phyloP scores from a whole-genome alignment of 306 rosid genomes.

The Castanea crenata region DNA sequence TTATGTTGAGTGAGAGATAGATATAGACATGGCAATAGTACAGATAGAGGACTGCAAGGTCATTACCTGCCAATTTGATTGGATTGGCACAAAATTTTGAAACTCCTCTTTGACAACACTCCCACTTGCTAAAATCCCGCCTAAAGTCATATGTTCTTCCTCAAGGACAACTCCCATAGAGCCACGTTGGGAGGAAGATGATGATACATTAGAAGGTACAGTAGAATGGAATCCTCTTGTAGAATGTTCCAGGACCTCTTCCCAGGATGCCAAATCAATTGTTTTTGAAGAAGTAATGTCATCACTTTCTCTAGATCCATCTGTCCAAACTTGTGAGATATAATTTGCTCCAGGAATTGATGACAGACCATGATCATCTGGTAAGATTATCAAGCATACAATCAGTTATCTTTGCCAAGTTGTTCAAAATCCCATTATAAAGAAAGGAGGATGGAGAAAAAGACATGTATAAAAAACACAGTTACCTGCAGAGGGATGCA shows the following conservation, averaged over 20 bases:
- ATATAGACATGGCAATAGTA: not conserved
- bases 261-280: constrained; percentile 64
- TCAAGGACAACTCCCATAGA: constrained; percentile 41
- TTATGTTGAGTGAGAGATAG: not conserved
- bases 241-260: constrained; percentile 49
- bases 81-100: constrained; percentile 43
- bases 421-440: constrained; percentile 14
- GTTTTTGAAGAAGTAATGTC: constrained; percentile 37
- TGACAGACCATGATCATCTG: constrained; percentile 49
- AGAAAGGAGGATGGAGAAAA: constrained; percentile 4
- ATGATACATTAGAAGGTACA: constrained; percentile 53
- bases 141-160: constrained; percentile 35
- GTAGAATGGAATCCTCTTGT: constrained; percentile 28
- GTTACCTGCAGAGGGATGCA: constrained; percentile 35
- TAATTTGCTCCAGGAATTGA: constrained; percentile 52
- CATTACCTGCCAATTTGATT: constrained; percentile 74
- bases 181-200: constrained; percentile 41
- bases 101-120: constrained; percentile 35
- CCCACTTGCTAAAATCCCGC: constrained; percentile 31
- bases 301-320: constrained; percentile 38
- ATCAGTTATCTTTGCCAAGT: constrained; percentile 17
- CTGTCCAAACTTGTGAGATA: constrained; percentile 41
- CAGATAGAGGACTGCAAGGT: not conserved
- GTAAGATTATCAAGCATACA: constrained; percentile 18
- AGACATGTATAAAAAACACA: not conserved